Conservation (phyloP, 306 rosid species). For the Biancaea sappan region DNA sequence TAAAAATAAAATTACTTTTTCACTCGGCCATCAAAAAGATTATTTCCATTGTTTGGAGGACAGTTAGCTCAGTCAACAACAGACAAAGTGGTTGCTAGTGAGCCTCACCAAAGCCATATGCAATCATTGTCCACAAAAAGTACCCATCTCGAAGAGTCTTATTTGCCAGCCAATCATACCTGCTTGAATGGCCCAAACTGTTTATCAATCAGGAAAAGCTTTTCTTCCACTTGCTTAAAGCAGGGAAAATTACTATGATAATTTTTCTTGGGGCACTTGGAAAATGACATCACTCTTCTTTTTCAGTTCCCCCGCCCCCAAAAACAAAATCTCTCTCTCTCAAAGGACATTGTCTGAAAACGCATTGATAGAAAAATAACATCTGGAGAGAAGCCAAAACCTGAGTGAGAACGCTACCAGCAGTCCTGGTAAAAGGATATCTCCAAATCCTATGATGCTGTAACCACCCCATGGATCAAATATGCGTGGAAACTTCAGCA, state of each 20-base stretch:
- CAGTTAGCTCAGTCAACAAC: not conserved
- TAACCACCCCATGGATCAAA: conserved; percentile 98
- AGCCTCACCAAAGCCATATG: conserved; percentile 89
- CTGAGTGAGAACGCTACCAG: conserved; percentile 91
- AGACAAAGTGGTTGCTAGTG: conserved; percentile 19
- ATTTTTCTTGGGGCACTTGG: not conserved
- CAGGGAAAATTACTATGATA: not conserved
- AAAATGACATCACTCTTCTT: conserved; percentile 4
- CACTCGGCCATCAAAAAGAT: conserved; percentile 1
- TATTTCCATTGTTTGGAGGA: not conserved
- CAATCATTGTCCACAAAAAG: conserved; percentile 94
- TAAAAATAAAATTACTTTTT: not conserved
- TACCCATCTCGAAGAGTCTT: conserved; percentile 74
- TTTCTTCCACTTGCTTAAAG: conserved; percentile 22
- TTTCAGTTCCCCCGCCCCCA: too few species aligned
- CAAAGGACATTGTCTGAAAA: conserved; percentile 4
- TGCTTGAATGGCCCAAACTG: conserved; percentile 32
- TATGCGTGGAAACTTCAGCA: conserved; percentile 87
- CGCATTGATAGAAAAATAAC: too few species aligned
- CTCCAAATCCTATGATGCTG: conserved; percentile 98
- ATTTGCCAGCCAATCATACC: conserved; percentile 93
- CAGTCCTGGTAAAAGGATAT: conserved; percentile 92
- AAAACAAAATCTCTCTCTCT: too few species aligned
- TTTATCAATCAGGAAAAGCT: conserved; percentile 25
- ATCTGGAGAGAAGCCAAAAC: conserved; percentile 47